phyloP scores from a whole-genome alignment of 768 basidiomycete species.

The Leccinum subgranulosum region DNA sequence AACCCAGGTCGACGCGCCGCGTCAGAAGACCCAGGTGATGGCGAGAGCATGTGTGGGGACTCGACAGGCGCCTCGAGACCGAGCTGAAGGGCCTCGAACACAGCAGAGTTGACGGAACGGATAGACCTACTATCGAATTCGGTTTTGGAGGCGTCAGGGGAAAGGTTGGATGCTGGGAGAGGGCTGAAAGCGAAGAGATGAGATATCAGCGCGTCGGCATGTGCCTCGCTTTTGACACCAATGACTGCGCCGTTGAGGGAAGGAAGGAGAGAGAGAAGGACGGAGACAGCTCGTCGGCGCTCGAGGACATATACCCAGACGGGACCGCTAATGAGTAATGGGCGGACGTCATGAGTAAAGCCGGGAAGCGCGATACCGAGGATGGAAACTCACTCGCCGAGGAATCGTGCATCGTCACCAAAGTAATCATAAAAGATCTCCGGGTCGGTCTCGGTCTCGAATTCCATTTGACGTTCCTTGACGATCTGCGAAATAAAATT shows the following conservation, averaged over 20 bases:
- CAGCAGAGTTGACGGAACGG: constrained; percentile 45
- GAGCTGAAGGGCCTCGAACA: constrained; percentile 42
- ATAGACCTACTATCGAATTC: constrained; percentile 35
- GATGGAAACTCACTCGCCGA: constrained; percentile 64
- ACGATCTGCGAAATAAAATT: constrained; percentile 52
- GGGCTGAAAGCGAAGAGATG: constrained; percentile 81
- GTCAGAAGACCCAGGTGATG: constrained; percentile 22
- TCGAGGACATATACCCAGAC: constrained; percentile 94
- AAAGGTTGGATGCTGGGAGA: constrained; percentile 66
- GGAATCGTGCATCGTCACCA: constrained; percentile 68
- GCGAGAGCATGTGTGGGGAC: constrained; percentile 41
- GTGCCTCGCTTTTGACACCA: constrained; percentile 61
- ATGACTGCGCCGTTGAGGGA: constrained; percentile 53
- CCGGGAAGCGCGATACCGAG: background rate
- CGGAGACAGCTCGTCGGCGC: constrained; percentile 75
- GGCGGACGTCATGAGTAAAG: constrained; percentile 6
- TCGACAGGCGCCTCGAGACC: constrained; percentile 41
- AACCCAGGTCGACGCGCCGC: constrained; percentile 19
- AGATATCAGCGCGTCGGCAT: constrained; percentile 77
- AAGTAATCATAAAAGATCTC: constrained; percentile 78
- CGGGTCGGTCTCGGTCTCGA: constrained; percentile 79
- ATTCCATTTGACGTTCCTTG: constrained; percentile 87
- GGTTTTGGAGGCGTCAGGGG: constrained; percentile 37
- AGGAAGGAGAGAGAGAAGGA: constrained; percentile 77
- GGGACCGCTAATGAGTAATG: constrained; percentile 53